Conservation (phyloP, 2,329 filamentous ascomycete species). For the Venturia carpophila region DNA sequence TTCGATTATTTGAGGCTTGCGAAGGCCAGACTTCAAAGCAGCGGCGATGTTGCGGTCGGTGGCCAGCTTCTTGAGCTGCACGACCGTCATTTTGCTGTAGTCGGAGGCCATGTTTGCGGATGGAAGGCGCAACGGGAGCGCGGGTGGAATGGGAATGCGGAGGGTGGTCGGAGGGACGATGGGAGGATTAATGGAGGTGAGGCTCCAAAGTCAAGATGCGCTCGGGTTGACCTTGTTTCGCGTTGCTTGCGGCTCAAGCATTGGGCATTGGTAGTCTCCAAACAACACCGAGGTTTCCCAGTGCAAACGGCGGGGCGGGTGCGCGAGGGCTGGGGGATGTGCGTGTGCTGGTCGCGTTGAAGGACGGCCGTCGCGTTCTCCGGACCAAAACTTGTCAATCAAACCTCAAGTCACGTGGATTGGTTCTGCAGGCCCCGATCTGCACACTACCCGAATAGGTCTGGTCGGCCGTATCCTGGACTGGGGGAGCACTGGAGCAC, state of each 20-base stretch:
- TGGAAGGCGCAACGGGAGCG: background rate
- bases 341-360: too few relatives aligned
- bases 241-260: background rate
- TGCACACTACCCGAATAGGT: too few relatives aligned
- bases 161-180: background rate
- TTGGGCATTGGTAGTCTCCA: background rate
- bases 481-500: background rate
- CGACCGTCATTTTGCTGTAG: conserved; percentile 41
- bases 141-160: background rate
- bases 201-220: background rate
- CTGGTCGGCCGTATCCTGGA: too few relatives aligned
- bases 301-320: too few relatives aligned
- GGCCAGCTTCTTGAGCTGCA: conserved; percentile 38
- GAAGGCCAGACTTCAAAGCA: conserved; percentile 32
- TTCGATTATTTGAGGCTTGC: conserved; percentile 43
- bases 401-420: too few relatives aligned
- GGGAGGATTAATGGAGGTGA: background rate
- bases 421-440: too few relatives aligned
- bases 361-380: too few relatives aligned
- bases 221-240: background rate
- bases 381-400: too few relatives aligned
- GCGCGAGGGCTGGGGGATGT: too few relatives aligned
- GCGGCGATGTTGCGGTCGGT: conserved; percentile 41
- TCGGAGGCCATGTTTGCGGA: conserved; percentile 7
- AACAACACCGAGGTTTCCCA: too few relatives aligned